Conservation (phyloP, 2,329 filamentous ascomycete genomes). For the Ceratocystis harringtonii region DNA sequence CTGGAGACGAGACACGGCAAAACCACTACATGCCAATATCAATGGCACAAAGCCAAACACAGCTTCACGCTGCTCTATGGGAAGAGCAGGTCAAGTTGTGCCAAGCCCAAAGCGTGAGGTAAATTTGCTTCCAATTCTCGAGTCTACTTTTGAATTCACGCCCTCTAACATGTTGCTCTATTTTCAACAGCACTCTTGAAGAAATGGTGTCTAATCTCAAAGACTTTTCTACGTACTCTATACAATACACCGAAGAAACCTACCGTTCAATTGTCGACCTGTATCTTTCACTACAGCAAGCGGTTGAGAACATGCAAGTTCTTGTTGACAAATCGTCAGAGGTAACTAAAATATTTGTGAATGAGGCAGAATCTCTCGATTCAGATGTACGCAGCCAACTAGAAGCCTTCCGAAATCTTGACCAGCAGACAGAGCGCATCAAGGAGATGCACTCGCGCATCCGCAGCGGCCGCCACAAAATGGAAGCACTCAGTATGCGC, state of each 20-base stretch:
- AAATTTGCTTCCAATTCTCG: not conserved
- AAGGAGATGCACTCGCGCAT: slow-evolving; percentile 47
- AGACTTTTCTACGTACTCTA: slow-evolving; percentile 45
- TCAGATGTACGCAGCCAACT: slow-evolving; percentile 47
- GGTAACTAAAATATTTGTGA: slow-evolving; percentile 43
- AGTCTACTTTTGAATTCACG: not conserved
- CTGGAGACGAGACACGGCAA: slow-evolving; percentile 18
- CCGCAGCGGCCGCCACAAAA: slow-evolving; percentile 41
- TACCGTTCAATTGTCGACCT: slow-evolving; percentile 62
- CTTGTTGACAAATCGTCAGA: slow-evolving; percentile 47
- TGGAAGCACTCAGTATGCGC: slow-evolving; percentile 43
- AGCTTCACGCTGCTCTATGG: slow-evolving; percentile 7
- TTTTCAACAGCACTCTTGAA: slow-evolving; percentile 13
- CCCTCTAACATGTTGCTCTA: not conserved
- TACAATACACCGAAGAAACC: slow-evolving; percentile 53
- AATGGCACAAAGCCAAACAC: slow-evolving; percentile 5
- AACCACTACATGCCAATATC: slow-evolving; percentile 4
- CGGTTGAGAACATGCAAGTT: slow-evolving; percentile 48
- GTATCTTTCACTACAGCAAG: slow-evolving; percentile 46
- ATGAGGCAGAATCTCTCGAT: slow-evolving; percentile 43
- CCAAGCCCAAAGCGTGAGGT: slow-evolving; percentile 12
- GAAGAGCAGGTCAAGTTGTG: slow-evolving; percentile 14
- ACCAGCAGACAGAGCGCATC: slow-evolving; percentile 50
- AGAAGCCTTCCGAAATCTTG: slow-evolving; percentile 44
- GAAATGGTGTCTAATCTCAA: slow-evolving; percentile 28